Evolutionary conservation across 805 yeast species (phyloP), one percentile per base, ranked within the genome.

Genomic region (Starmerella stigmatis): DNA sequence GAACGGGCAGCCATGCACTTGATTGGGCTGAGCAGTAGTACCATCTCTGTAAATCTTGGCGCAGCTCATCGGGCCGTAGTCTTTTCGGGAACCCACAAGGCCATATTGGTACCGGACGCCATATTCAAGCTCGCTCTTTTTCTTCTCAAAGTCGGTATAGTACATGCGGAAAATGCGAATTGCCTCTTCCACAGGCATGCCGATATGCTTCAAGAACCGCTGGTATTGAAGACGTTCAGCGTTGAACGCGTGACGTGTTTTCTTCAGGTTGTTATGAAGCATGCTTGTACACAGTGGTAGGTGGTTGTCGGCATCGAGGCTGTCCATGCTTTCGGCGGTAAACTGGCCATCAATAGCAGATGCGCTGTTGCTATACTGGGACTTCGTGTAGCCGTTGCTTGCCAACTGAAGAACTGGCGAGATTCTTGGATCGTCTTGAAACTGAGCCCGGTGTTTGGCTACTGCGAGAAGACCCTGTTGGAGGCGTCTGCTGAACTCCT

Each of bases 51-150:
- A 63, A 33, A 92, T 85, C 1, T 80, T 77, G 31, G 76, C 74
- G 67, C 96, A 92, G 59, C 79, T 82, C 80, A 81, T 75, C 3
- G 97, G 94, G 56, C 75, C 75, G 64, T 86, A 86, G 56, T 86
- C 83, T 56, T 77, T 81, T 49, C 95, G 69, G 11, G 81, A 80
- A 54, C 98, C 99, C 64, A 85, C 96, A 47, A 85, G 68, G 40
- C 97, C 99, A 61, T 89, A 92, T 50, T 73, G 74, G 63, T 92
- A 96, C 49, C 94, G 73, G 57, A 92, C 76, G 56, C 83, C 84
- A 69, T 92, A 92, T 49, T 76, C 72, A 68, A 89, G 88, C 59
- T 89, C 94, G 40, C 43, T 43, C 32, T 31, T 20, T 39, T 46
- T 44, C 22, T 35, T 30, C 25, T 40, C 45, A 32, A 36, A 36